Evolutionary conservation across 2,329 filamentous ascomycete species (phyloP).

Genomic region (Sporothrix variecibatus): DNA sequence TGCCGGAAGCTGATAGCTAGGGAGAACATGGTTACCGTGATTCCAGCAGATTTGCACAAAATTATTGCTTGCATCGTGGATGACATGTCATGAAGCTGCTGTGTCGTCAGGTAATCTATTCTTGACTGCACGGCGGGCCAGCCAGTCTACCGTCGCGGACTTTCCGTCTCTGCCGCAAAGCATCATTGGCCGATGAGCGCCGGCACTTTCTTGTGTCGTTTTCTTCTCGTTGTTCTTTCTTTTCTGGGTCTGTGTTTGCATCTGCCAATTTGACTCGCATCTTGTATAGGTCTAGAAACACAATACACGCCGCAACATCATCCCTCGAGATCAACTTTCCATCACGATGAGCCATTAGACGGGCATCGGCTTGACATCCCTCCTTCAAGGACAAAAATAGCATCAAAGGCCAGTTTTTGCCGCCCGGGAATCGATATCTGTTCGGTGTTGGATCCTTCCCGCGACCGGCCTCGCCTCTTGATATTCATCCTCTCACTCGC

Average conservation of each 20-base stretch:
- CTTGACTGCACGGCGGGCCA: not conserved
- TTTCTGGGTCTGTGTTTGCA: not conserved
- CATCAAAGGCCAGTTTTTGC: not conserved
- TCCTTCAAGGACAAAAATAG: not conserved
- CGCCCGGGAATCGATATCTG: not conserved
- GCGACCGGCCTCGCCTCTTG: not conserved
- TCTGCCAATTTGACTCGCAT: not conserved
- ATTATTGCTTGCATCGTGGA: not conserved
- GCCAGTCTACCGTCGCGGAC: not conserved
- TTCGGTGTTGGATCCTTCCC: constrained; percentile 4
- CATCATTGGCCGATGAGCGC: too few relatives aligned
- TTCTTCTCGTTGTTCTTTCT: not conserved
- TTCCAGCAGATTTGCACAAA: not conserved
- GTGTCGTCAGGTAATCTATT: not conserved
- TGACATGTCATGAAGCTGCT: not conserved
- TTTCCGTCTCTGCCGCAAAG: not conserved
- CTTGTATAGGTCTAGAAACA: not conserved
- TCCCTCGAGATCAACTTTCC: not conserved
- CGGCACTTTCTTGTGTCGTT: not conserved
- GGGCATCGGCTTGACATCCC: not conserved
- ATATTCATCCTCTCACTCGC: not conserved
- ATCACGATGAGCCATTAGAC: not conserved
- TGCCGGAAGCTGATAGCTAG: not conserved
- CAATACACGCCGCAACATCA: not conserved
- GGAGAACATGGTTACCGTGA: not conserved